phyloP scores from a whole-genome alignment of 768 basidiomycete species.

The Russula dissimulans region DNA sequence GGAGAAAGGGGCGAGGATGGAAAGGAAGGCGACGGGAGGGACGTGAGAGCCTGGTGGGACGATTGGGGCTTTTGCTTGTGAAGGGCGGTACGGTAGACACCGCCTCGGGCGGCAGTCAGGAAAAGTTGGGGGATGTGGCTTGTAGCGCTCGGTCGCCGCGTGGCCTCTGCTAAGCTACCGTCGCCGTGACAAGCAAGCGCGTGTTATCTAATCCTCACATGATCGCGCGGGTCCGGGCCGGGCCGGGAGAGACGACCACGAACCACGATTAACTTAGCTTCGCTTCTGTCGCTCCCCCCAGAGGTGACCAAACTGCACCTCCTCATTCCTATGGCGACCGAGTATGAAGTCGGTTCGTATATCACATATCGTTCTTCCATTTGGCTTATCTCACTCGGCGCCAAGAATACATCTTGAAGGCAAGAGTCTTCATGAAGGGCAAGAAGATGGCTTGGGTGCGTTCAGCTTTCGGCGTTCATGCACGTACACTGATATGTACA shows the following conservation, averaged over 20 bases:
- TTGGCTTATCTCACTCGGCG: neutral
- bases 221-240: neutral
- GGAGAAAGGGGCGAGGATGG: neutral
- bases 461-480: neutral
- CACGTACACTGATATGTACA: neutral
- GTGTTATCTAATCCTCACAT: constrained; percentile 16
- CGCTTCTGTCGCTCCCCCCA: neutral
- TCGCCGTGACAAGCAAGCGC: neutral
- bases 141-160: no score
- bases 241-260: no score
- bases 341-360: constrained; percentile 21
- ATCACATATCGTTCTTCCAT: neutral
- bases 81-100: neutral
- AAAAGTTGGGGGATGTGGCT: no score
- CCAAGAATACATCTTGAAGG: constrained; percentile 16
- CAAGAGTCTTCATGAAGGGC: constrained; percentile 19
- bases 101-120: neutral
- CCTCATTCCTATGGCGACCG: constrained; percentile 3
- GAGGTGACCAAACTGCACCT: neutral
- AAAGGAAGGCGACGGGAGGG: neutral
- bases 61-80: neutral
- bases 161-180: no score
- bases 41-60: neutral
- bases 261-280: no score
- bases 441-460: constrained; percentile 20